A percentile compares a stretch with the other conserved stretches of the same genome.
Evolutionary conservation across 164 flowering plant species (phyloP).

Genomic region (Piper longum): DNA sequence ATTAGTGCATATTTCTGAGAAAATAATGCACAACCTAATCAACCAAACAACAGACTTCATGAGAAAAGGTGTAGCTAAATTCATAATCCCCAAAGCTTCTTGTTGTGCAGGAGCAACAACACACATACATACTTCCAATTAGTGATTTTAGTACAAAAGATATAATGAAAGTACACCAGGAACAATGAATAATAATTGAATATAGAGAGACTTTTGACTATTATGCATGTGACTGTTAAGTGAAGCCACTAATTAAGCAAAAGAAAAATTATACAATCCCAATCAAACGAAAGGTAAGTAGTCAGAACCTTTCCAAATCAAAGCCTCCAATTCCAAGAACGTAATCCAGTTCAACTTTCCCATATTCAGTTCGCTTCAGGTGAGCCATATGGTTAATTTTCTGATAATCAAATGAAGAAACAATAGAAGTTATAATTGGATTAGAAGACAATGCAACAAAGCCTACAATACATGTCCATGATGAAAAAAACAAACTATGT

Average conservation of each 20-base stretch:
- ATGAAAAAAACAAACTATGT: background rate
- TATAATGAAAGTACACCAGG: no score
- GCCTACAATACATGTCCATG: background rate
- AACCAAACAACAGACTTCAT: no score
- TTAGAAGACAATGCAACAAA: background rate
- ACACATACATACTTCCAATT: no score
- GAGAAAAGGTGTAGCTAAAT: no score
- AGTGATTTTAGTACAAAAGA: no score
- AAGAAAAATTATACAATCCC: background rate
- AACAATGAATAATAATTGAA: no score
- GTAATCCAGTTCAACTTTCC: slow-evolving; percentile 71
- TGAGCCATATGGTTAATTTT: slow-evolving; percentile 63
- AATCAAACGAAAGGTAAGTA: slow-evolving; percentile 1
- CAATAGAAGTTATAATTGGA: background rate
- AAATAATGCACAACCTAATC: no score
- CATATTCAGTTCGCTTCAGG: slow-evolving; percentile 35
- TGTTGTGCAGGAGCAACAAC: no score
- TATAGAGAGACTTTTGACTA: no score
- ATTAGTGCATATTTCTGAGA: no score
- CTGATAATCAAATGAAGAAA: slow-evolving; percentile 14
- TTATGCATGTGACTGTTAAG: background rate
- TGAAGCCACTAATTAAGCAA: no score
- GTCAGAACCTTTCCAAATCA: slow-evolving; percentile 74
- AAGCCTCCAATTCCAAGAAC: slow-evolving; percentile 99
- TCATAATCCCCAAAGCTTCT: no score